A percentile compares a stretch with the other conserved stretches of the same genome.
Evolutionary conservation across 371 early-diverging fungal genomes (phyloP).

Genomic region (Rhizopus delemar): DNA sequence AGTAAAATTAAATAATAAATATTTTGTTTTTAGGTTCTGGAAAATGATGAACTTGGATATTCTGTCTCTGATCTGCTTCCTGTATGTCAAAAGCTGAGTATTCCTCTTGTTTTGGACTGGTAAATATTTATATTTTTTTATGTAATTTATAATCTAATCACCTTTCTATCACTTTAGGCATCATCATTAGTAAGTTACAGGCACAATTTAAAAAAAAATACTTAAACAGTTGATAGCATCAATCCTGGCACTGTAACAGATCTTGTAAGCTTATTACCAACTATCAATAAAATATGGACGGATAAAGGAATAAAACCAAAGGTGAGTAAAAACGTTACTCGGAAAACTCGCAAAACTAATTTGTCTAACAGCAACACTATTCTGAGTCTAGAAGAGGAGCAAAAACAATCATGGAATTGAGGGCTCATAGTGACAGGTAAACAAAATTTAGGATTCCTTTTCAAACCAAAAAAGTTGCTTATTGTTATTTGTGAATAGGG

Average conservation of each 20-base stretch:
- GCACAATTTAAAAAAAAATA: not conserved
- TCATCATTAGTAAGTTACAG: constrained; percentile 35
- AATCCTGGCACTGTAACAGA: constrained; percentile 37
- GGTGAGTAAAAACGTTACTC: constrained; percentile 15
- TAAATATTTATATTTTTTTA: constrained; percentile 1
- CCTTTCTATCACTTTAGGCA: constrained; percentile 24
- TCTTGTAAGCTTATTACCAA: constrained; percentile 26
- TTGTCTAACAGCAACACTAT: constrained; percentile 44
- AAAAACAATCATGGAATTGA: constrained; percentile 31
- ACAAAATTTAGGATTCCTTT: not conserved
- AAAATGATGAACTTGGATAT: constrained; percentile 54
- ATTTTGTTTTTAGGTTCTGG: constrained; percentile 23
- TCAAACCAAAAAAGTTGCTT: not conserved
- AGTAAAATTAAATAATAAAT: not conserved
- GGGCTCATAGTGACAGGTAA: constrained; percentile 50
- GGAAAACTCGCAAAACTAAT: too few relatives aligned
- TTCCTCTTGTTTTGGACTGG: constrained; percentile 56
- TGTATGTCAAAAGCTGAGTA: constrained; percentile 39
- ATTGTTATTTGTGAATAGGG: not conserved
- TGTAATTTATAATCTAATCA: too few relatives aligned
- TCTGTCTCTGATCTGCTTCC: constrained; percentile 50
- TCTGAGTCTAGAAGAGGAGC: constrained; percentile 50
- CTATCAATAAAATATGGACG: constrained; percentile 47
- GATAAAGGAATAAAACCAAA: constrained; percentile 47
- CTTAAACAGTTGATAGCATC: constrained; percentile 20